Evolutionary conservation across 495 filamentous ascomycete species (phyloP).

Genomic region (Xylaria grammica): DNA sequence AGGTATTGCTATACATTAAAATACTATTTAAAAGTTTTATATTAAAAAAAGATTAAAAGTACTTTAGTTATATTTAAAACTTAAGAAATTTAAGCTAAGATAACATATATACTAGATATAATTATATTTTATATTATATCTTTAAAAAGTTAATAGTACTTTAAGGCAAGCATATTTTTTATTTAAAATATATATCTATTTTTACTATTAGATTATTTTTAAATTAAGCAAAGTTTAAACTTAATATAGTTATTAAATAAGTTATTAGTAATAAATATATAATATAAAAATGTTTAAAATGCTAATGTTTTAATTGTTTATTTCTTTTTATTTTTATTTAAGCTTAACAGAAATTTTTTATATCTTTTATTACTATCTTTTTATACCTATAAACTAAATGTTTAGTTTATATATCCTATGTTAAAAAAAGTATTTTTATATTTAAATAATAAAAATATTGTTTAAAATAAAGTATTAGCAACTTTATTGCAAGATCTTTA

Average conservation of each 20-base stretch:
- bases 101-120: not conserved
- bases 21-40: too few relatives aligned
- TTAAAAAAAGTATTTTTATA: too few relatives aligned
- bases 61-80: constrained; percentile 10
- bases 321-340: not conserved
- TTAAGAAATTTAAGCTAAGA: not conserved
- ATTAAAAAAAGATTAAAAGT: too few relatives aligned
- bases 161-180: constrained; percentile 4
- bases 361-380: not conserved
- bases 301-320: too few relatives aligned
- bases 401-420: too few relatives aligned
- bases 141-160: constrained; percentile 2
- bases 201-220: not conserved
- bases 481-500: not conserved
- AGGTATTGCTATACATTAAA: too few relatives aligned
- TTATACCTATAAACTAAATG: not conserved
- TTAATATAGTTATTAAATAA: not conserved
- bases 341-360: not conserved
- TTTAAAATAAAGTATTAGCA: not conserved
- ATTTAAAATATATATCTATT: constrained; percentile 7
- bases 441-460: not conserved
- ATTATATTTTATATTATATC: constrained; percentile 1
- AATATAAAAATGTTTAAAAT: not conserved
- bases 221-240: not conserved
- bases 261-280: not conserved